Base-by-base conservation (phyloP, 345 rosid genomes). In the Noccaea bulbosa region DNA sequence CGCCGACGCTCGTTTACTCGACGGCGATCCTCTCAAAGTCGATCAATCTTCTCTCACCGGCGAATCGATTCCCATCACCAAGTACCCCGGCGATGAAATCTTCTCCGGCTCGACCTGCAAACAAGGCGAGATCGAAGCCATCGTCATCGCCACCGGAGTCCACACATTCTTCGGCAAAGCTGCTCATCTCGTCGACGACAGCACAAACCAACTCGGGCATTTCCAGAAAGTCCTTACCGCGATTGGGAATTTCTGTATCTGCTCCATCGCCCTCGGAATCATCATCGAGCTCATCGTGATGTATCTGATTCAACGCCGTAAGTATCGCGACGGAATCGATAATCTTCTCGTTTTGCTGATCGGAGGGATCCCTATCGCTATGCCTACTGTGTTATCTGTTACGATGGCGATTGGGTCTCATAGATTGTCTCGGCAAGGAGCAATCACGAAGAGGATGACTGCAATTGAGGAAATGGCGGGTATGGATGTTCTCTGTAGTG, bases 391-490 rank as follows among this genome's bases (percentile, higher is more conserved):
- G 62, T 82, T 92, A 11, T 90, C 98, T 1, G 98, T 93, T 73
- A 93, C 98, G 66, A 93, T 93, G 98, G 97, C 97, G 51, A 83
- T 90, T 72, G 98, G 98, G 32, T 93, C 97, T 56, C 97, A 87
- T 70, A 81, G 92, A 63, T 92, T 93, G 30, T 90, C 92, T 41
- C 82, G 80, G 52, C 96, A 87, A 43, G 78, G 78, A 40, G 98
- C 98, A 58, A 88, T 93, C 37, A 93, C 97, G 15, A 93, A 90
- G 86, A 87, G 97, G 78, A 93, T 90, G 97, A 93, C 98, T 20
- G 97, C 98, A 61, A 90, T 90, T 35, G 97, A 93, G 67, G 98
- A 90, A 77, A 87, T 93, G 95, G 98, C 97, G 0, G 93, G 93
- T 52, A 93, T 93, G 97, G 98, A 93, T 81, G 97, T 93, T 46